Conservation (phyloP, 352 stramenopile genomes). For the Globisporangium splendens region DNA sequence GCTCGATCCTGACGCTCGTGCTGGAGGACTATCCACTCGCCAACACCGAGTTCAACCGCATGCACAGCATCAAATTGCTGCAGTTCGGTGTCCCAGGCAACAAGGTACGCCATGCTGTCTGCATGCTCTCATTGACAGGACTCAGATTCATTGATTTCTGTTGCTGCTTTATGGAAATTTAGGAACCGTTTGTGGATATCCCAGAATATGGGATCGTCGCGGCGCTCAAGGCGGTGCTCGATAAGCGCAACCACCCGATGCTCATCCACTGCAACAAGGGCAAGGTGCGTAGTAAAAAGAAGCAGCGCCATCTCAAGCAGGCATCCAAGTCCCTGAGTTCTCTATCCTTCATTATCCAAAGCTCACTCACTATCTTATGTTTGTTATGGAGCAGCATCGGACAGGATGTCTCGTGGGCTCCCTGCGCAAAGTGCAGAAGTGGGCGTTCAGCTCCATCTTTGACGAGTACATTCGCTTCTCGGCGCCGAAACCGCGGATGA, state of each 20-base stretch:
- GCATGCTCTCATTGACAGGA: neutral
- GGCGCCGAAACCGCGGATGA: constrained; percentile 80
- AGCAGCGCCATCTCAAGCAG: no score
- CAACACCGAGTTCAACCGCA: constrained; percentile 79
- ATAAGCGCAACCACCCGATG: constrained; percentile 84
- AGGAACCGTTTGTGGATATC: constrained; percentile 87
- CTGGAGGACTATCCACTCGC: constrained; percentile 85
- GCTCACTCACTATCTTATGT: neutral
- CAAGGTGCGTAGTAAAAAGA: constrained; percentile 35
- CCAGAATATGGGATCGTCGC: constrained; percentile 73
- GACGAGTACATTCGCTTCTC: constrained; percentile 88
- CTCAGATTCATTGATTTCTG: neutral
- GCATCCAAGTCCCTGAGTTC: no score
- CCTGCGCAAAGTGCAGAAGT: constrained; percentile 77
- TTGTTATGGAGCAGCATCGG: constrained; percentile 43
- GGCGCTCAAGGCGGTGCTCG: constrained; percentile 71
- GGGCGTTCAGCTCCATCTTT: constrained; percentile 81
- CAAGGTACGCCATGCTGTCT: constrained; percentile 33
- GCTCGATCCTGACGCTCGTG: constrained; percentile 83
- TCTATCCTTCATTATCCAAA: no score
- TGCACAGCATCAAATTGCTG: constrained; percentile 75
- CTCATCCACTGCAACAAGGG: constrained; percentile 89
- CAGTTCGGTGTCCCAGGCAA: constrained; percentile 85
- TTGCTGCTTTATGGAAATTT: neutral
- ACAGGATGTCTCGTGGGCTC: constrained; percentile 78